A percentile compares a stretch with the other conserved stretches of the same genome.
phyloP scores from a whole-genome alignment of 2,329 filamentous ascomycete species.

The Coniosporium tulheliwenetii region DNA sequence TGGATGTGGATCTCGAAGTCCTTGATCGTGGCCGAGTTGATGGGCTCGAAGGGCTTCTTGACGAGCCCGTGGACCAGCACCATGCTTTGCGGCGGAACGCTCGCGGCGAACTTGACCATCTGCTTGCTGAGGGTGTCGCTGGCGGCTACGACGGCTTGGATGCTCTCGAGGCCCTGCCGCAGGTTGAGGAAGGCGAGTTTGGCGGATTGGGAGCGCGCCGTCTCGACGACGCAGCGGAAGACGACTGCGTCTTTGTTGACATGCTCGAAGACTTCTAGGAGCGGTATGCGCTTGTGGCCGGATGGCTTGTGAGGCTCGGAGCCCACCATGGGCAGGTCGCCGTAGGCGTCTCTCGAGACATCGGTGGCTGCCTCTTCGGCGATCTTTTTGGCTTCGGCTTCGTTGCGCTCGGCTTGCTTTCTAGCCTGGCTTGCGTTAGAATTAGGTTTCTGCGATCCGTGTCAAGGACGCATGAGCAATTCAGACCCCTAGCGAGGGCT shows the following conservation, averaged over 20 bases:
- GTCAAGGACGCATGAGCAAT: not conserved
- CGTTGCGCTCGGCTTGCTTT: constrained; percentile 48
- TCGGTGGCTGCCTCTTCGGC: constrained; percentile 50
- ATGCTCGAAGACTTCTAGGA: constrained; percentile 47
- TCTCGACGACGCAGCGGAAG: constrained; percentile 71
- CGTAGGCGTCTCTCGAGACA: constrained; percentile 65
- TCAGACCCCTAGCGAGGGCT: too few species aligned
- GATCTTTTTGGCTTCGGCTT: constrained; percentile 54
- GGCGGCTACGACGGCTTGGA: constrained; percentile 66
- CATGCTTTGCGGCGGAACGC: constrained; percentile 64
- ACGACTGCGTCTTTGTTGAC: constrained; percentile 46
- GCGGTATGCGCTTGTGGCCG: constrained; percentile 38
- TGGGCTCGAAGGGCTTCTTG: constrained; percentile 67
- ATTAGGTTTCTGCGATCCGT: constrained; percentile 1
- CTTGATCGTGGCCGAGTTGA: constrained; percentile 73
- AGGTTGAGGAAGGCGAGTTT: constrained; percentile 88
- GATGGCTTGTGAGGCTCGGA: constrained; percentile 36
- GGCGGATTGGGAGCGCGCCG: constrained; percentile 72
- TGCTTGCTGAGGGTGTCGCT: constrained; percentile 51
- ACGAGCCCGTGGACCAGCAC: constrained; percentile 69
- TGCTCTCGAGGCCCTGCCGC: constrained; percentile 56
- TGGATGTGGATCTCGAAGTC: constrained; percentile 76
- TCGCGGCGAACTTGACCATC: constrained; percentile 87
- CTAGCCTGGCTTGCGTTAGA: constrained; percentile 25
- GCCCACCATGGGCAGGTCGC: constrained; percentile 45